A percentile compares a stretch with the other conserved stretches of the same genome.
phyloP scores from a whole-genome alignment of 805 yeast species.

The Yamadazyma philogaea region DNA sequence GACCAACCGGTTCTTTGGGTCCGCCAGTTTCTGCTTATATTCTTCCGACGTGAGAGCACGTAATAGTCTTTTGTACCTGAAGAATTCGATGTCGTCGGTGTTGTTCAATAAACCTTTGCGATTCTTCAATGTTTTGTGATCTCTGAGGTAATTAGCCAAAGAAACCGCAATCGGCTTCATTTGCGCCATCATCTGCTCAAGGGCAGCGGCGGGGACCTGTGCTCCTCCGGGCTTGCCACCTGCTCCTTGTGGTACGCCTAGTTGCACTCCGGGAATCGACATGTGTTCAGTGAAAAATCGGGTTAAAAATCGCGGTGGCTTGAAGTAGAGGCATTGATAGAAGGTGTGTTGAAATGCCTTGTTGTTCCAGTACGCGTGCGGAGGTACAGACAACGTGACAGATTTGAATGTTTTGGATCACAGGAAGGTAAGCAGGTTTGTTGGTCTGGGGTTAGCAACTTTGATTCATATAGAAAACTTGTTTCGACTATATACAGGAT shows the following conservation, averaged over 20 bases:
- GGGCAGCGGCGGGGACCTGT: conserved; percentile 9
- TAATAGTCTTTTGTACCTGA: conserved; percentile 78
- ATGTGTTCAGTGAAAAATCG: conserved; percentile 4
- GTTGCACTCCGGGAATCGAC: conserved; percentile 16
- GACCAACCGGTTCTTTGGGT: conserved; percentile 42
- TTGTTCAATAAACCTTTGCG: conserved; percentile 77
- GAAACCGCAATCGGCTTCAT: conserved; percentile 56
- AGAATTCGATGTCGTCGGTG: conserved; percentile 70
- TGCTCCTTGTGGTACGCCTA: conserved; percentile 13
- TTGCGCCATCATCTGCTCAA: conserved; percentile 15
- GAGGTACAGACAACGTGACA: not conserved
- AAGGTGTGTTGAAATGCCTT: not conserved
- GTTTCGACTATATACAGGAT: too few species aligned
- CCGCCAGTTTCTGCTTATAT: conserved; percentile 52
- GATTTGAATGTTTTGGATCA: too few species aligned
- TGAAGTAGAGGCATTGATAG: too few species aligned
- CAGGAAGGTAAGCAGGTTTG: too few species aligned
- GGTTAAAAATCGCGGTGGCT: not conserved
- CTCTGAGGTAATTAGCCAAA: conserved; percentile 69
- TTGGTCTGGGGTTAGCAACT: too few species aligned
- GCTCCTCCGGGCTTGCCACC: conserved; percentile 4
- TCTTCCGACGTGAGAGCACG: conserved; percentile 76
- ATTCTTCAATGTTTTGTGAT: conserved; percentile 66
- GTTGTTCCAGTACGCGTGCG: not conserved
- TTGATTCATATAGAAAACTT: too few species aligned